Evolutionary conservation across 495 filamentous ascomycete species (phyloP).

Genomic region (Penicillium steckii): DNA sequence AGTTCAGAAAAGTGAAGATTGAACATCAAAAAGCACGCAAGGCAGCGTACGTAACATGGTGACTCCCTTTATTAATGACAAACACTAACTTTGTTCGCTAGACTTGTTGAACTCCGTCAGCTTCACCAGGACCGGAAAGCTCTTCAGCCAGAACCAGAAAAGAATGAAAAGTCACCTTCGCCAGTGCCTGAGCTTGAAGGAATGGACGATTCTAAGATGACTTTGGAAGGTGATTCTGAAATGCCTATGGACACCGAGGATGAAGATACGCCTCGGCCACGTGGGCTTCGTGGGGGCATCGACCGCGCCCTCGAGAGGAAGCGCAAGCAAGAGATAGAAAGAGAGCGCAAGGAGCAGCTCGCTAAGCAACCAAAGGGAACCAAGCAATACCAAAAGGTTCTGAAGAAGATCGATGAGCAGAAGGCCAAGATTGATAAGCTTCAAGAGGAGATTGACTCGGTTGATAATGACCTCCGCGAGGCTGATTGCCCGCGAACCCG

Average conservation of each 20-base stretch:
- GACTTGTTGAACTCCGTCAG: conserved; percentile 76
- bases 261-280: conserved; percentile 58
- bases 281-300: conserved; percentile 72
- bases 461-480: conserved; percentile 91
- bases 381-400: conserved; percentile 84
- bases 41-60: conserved; percentile 62
- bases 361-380: conserved; percentile 80
- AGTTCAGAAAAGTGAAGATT: conserved; percentile 91
- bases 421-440: conserved; percentile 73
- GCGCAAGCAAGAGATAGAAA: conserved; percentile 79
- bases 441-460: conserved; percentile 76
- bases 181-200: conserved; percentile 59
- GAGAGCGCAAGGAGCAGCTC: conserved; percentile 73
- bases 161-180: conserved; percentile 51
- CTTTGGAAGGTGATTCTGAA: conserved; percentile 57
- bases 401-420: conserved; percentile 84
- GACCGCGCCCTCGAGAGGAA: conserved; percentile 78
- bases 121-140: conserved; percentile 88
- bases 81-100: conserved; percentile 28
- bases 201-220: conserved; percentile 63
- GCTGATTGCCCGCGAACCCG: conserved; percentile 88
- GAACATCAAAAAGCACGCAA: conserved; percentile 84
- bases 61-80: background rate
- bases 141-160: conserved; percentile 63
- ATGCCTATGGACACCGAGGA: conserved; percentile 59